Evolutionary conservation across 2,329 filamentous ascomycete genomes (phyloP).

Genomic region (Dactylellina cionopaga): DNA sequence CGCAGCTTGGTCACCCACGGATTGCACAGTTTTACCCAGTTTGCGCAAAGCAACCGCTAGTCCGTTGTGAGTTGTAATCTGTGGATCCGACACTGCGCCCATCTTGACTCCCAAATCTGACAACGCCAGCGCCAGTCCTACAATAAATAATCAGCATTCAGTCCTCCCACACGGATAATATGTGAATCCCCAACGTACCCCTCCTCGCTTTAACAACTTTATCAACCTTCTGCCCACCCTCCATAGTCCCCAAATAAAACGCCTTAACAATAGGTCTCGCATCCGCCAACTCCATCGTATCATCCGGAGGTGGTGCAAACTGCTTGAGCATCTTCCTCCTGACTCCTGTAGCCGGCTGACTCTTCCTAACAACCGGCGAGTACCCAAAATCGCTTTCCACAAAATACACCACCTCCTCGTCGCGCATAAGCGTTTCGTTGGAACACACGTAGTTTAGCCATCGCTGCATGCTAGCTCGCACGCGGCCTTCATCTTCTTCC

Average conservation of each 20-base stretch:
- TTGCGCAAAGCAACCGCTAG: conserved; percentile 92
- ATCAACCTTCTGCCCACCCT: conserved; percentile 96
- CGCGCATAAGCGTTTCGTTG: conserved; percentile 90
- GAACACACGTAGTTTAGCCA: conserved; percentile 95
- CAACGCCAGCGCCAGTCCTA: conserved; percentile 89
- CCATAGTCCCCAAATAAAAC: conserved; percentile 95
- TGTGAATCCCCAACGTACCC: conserved; percentile 71
- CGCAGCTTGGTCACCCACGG: conserved; percentile 92
- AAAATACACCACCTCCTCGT: conserved; percentile 97
- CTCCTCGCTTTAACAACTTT: conserved; percentile 89
- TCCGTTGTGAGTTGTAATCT: conserved; percentile 77
- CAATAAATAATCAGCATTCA: conserved; percentile 31
- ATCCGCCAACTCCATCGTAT: conserved; percentile 91
- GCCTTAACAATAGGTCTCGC: conserved; percentile 91
- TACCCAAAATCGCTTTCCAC: conserved; percentile 99
- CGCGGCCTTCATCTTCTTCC: conserved; percentile 89
- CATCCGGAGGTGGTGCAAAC: conserved; percentile 95
- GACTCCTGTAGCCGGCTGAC: conserved; percentile 95
- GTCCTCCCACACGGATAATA: neutral
- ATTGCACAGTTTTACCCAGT: conserved; percentile 91
- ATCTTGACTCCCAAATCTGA: conserved; percentile 93
- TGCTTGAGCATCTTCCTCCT: conserved; percentile 96
- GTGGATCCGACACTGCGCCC: conserved; percentile 84
- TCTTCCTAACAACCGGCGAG: conserved; percentile 92
- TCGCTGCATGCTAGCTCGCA: conserved; percentile 88